Conservation (phyloP, 2,329 filamentous ascomycete genomes). For the Neonectria hederae region DNA sequence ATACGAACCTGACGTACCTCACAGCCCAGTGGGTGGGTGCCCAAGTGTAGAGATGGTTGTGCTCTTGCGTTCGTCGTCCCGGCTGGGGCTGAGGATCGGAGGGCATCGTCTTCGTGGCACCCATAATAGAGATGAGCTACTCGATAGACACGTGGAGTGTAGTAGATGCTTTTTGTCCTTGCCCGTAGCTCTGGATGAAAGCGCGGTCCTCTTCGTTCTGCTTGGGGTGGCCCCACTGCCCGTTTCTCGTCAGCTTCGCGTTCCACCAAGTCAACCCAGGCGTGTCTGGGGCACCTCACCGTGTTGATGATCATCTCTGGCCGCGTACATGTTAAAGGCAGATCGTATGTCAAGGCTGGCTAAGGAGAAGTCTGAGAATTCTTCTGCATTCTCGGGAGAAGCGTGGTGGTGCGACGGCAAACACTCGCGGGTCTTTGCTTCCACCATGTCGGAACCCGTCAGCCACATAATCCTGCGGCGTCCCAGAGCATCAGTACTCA, state of each 20-base stretch:
- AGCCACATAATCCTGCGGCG: background rate
- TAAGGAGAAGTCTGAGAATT: background rate
- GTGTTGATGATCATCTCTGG: fast-evolving
- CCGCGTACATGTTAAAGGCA: background rate
- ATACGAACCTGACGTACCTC: background rate
- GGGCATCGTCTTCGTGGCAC: background rate
- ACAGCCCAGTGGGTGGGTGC: background rate
- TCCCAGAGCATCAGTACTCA: background rate
- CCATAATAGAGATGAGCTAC: background rate
- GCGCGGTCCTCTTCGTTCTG: background rate
- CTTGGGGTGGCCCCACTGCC: background rate
- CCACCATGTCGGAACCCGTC: background rate
- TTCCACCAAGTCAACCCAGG: background rate
- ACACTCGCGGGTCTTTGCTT: background rate
- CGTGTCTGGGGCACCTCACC: background rate
- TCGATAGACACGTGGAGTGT: too few species aligned
- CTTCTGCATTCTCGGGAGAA: background rate
- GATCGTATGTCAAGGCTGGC: fast-evolving
- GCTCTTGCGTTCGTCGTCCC: background rate
- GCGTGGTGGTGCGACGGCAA: background rate
- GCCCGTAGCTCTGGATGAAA: too few species aligned
- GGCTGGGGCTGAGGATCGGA: background rate
- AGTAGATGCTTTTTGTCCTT: too few species aligned
- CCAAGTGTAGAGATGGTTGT: background rate
- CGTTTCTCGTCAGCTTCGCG: background rate